phyloP scores from a whole-genome alignment of 1,139 yeast genomes.

The Suhomyces taliae region DNA sequence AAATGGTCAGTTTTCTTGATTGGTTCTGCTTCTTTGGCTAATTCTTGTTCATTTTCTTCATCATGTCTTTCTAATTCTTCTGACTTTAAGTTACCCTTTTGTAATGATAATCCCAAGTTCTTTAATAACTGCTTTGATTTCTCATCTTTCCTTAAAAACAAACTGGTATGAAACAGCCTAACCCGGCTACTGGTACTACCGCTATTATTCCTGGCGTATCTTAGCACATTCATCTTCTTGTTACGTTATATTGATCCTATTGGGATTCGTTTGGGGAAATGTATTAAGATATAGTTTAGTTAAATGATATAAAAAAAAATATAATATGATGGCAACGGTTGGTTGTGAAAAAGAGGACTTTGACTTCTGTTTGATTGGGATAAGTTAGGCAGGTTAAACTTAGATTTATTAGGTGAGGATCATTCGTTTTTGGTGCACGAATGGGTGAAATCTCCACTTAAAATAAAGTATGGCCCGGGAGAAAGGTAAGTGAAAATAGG shows the following conservation, averaged over 20 bases:
- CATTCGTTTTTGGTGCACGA: constrained; percentile 9
- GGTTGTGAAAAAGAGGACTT: neutral
- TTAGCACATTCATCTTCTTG: constrained; percentile 6
- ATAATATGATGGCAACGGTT: neutral
- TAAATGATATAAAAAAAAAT: no score
- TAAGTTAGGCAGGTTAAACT: neutral
- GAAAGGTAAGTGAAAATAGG: neutral
- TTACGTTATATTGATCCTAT: neutral
- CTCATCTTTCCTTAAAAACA: constrained; percentile 19
- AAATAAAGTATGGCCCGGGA: neutral
- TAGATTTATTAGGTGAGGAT: constrained; percentile 4
- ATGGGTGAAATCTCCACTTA: neutral
- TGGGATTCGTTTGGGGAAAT: neutral
- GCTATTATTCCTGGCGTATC: neutral
- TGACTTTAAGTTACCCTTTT: constrained; percentile 28
- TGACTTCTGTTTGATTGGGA: no score
- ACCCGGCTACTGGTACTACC: neutral
- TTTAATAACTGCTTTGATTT: constrained; percentile 30
- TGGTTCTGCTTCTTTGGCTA: neutral
- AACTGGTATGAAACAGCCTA: constrained; percentile 5
- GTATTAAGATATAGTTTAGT: neutral
- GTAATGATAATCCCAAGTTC: constrained; percentile 29
- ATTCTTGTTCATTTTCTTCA: neutral
- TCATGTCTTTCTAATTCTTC: constrained; percentile 6
- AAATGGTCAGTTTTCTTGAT: constrained; percentile 1